Conservation (phyloP, 345 rosid species). For the Excoecaria cochinchinensis region DNA sequence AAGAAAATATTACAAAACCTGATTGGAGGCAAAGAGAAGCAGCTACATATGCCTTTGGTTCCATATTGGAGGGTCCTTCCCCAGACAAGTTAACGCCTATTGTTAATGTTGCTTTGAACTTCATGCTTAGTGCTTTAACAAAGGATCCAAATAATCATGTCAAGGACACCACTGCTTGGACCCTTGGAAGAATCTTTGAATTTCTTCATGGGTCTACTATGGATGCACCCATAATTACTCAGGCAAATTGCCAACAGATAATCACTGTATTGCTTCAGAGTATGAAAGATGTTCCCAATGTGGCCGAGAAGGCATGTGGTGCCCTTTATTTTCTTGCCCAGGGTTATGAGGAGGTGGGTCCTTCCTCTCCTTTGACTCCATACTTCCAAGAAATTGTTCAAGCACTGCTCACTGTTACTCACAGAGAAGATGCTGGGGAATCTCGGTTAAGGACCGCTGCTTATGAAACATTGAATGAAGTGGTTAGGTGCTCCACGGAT, state of each 20-base stretch:
- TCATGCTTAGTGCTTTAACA: conserved; percentile 57
- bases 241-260: conserved; percentile 71
- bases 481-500: conserved; percentile 70
- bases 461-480: conserved; percentile 68
- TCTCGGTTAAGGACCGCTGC: conserved; percentile 72
- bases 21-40: conserved; percentile 55
- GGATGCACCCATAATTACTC: conserved; percentile 61
- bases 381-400: conserved; percentile 73
- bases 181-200: conserved; percentile 76
- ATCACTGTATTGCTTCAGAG: conserved; percentile 66
- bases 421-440: conserved; percentile 75
- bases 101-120: conserved; percentile 46
- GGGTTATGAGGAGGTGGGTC: conserved; percentile 62
- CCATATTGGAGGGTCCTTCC: conserved; percentile 49
- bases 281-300: conserved; percentile 78
- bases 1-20: conserved; percentile 46
- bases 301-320: conserved; percentile 75
- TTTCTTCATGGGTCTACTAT: conserved; percentile 67
- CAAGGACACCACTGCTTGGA: conserved; percentile 59
- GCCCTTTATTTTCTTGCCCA: conserved; percentile 75
- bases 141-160: conserved; percentile 52
- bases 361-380: conserved; percentile 62
- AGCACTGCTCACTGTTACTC: conserved; percentile 66
- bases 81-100: conserved; percentile 41
- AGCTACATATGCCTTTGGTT: conserved; percentile 54